Conservation (phyloP, 768 basidiomycete genomes). For the Calocybe indica region DNA sequence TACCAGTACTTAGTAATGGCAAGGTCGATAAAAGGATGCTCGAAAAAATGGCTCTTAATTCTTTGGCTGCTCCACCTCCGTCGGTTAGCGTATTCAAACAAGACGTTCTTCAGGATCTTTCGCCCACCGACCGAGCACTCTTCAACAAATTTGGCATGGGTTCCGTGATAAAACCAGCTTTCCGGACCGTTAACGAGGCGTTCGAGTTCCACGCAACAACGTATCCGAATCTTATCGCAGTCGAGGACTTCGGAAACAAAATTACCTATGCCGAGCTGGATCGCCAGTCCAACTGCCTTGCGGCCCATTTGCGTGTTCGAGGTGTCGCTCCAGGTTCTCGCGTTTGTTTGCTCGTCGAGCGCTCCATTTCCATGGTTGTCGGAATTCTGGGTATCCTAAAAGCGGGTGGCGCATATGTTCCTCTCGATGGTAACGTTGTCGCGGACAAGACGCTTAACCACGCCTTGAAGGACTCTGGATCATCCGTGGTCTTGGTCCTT, state of each 20-base stretch:
- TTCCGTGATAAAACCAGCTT: conserved; percentile 27
- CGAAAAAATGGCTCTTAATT: conserved; percentile 29
- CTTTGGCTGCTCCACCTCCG: neutral
- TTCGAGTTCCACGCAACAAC: conserved; percentile 38
- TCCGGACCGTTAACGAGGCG: conserved; percentile 50
- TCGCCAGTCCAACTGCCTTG: conserved; percentile 38
- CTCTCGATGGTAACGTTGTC: conserved; percentile 50
- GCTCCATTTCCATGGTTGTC: conserved; percentile 46
- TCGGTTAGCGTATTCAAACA: neutral
- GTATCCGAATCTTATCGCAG: conserved; percentile 38
- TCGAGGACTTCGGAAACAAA: conserved; percentile 39
- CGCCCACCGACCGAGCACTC: conserved; percentile 32
- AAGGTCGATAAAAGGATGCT: conserved; percentile 31
- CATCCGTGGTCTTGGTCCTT: conserved; percentile 35
- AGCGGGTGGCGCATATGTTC: conserved; percentile 52
- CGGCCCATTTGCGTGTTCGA: conserved; percentile 31
- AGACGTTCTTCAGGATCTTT: conserved; percentile 18
- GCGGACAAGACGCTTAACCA: conserved; percentile 46
- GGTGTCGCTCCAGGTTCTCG: conserved; percentile 42
- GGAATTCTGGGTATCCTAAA: conserved; percentile 51
- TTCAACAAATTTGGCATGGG: conserved; percentile 44
- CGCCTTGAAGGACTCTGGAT: conserved; percentile 40
- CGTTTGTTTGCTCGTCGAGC: conserved; percentile 47
- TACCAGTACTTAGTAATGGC: conserved; percentile 4
- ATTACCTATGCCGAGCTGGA: conserved; percentile 50